phyloP scores from a whole-genome alignment of 2,329 filamentous ascomycete genomes.

The Neospermospora avenae region DNA sequence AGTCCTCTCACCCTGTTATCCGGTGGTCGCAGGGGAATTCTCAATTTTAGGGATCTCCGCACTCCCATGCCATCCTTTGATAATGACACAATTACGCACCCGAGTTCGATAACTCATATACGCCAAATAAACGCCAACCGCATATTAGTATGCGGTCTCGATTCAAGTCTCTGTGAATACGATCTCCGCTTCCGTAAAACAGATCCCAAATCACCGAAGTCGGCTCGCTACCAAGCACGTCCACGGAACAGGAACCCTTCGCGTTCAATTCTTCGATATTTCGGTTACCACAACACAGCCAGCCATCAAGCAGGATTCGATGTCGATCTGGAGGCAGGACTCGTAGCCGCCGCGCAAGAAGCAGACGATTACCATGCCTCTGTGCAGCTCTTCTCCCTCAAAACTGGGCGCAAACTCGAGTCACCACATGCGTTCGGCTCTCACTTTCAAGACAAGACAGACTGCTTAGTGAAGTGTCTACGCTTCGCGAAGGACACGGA shows the following conservation, averaged over 20 bases:
- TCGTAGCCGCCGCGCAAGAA: slow-evolving; percentile 51
- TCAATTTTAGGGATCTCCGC: slow-evolving; percentile 38
- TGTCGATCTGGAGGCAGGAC: slow-evolving; percentile 43
- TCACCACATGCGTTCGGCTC: background rate
- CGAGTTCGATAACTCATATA: slow-evolving; percentile 46
- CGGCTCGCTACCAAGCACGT: background rate
- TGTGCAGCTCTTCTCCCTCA: slow-evolving; percentile 30
- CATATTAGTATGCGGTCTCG: slow-evolving; percentile 51
- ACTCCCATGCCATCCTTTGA: slow-evolving; percentile 27
- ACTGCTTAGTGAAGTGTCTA: slow-evolving; percentile 18
- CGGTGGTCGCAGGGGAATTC: slow-evolving; percentile 47
- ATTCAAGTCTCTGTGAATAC: slow-evolving; percentile 50
- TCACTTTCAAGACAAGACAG: background rate
- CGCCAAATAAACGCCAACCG: slow-evolving; percentile 47
- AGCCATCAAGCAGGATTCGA: slow-evolving; percentile 51
- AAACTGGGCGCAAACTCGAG: slow-evolving; percentile 21
- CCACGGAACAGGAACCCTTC: slow-evolving; percentile 11
- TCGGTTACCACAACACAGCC: slow-evolving; percentile 48
- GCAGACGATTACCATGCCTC: slow-evolving; percentile 10
- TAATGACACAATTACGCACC: slow-evolving; percentile 33
- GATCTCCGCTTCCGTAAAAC: slow-evolving; percentile 48
- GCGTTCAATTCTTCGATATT: slow-evolving; percentile 46
- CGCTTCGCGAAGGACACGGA: slow-evolving; percentile 23
- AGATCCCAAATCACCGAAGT: background rate
- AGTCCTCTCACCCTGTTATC: slow-evolving; percentile 47